Evolutionary conservation across 225 moss, liverwort and hornwort species (phyloP).

Genomic region (Rhytidiadelphus loreus): DNA sequence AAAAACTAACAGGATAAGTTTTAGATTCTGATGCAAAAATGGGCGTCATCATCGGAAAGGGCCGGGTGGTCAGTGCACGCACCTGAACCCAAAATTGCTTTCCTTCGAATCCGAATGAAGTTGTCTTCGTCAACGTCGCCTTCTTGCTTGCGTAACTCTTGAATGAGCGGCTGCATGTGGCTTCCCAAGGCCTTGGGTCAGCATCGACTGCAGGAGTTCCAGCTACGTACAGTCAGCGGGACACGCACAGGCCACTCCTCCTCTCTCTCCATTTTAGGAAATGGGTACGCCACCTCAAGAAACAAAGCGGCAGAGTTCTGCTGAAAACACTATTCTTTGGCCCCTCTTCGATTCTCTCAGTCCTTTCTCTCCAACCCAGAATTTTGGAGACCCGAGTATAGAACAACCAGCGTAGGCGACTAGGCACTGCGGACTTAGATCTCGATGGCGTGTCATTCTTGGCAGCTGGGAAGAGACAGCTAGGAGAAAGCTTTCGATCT

Average conservation of each 20-base stretch:
- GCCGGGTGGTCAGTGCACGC: too few species aligned
- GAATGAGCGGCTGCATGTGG: too few species aligned
- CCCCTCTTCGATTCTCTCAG: too few species aligned
- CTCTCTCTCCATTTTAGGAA: too few species aligned
- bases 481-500: background rate
- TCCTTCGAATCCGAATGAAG: background rate
- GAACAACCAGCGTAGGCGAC: too few species aligned
- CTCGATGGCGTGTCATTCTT: background rate
- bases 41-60: background rate
- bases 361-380: background rate
- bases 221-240: too few species aligned
- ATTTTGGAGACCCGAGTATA: background rate
- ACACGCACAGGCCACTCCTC: too few species aligned
- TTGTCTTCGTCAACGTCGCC: background rate
- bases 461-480: background rate
- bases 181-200: background rate
- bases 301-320: too few species aligned
- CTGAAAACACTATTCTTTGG: too few species aligned
- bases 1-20: too few species aligned
- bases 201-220: too few species aligned
- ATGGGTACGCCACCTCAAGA: too few species aligned
- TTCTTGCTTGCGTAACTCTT: background rate
- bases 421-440: background rate
- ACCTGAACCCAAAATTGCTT: background rate
- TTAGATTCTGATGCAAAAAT: background rate